phyloP scores from a whole-genome alignment of 176 grass and related monocot species.

The Tuctoria greenei region DNA sequence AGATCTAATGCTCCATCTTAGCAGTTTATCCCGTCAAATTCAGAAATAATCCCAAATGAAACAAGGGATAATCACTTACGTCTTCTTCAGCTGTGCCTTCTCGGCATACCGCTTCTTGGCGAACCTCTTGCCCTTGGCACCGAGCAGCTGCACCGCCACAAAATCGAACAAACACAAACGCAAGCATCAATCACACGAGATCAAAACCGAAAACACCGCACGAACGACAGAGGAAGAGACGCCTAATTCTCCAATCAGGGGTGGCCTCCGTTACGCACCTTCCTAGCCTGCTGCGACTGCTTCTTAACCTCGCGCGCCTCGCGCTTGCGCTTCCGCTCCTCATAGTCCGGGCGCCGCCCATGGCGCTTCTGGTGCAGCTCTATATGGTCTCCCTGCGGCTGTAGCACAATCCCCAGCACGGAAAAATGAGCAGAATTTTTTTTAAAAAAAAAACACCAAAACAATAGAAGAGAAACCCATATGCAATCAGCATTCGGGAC shows the following conservation, averaged over 20 bases:
- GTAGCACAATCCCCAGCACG: conserved; percentile 31
- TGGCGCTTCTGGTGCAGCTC: conserved; percentile 87
- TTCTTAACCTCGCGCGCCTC: conserved; percentile 76
- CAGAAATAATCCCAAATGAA: not conserved
- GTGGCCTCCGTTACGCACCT: conserved; percentile 27
- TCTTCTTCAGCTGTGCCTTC: conserved; percentile 94
- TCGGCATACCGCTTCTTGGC: conserved; percentile 85
- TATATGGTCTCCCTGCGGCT: conserved; percentile 89
- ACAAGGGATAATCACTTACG: conserved; percentile 45
- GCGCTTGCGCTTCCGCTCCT: conserved; percentile 80
- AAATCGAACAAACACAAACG: not conserved
- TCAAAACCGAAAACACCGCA: not conserved
- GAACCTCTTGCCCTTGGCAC: conserved; percentile 86
- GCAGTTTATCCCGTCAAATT: not conserved
- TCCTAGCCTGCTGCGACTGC: conserved; percentile 50
- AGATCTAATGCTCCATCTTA: not conserved
- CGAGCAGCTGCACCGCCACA: conserved; percentile 43
- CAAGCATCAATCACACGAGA: conserved; percentile 13
- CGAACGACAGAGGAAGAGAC: not conserved
- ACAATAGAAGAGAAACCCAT: not conserved
- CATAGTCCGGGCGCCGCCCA: conserved; percentile 64
- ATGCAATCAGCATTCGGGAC: not conserved
- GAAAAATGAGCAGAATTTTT: conserved; percentile 3
- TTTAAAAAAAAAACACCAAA: not conserved
- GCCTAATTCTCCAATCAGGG: not conserved